Evolutionary conservation across 139 green algal genomes (phyloP).

Genomic region (Micractinium conductrix): DNA sequence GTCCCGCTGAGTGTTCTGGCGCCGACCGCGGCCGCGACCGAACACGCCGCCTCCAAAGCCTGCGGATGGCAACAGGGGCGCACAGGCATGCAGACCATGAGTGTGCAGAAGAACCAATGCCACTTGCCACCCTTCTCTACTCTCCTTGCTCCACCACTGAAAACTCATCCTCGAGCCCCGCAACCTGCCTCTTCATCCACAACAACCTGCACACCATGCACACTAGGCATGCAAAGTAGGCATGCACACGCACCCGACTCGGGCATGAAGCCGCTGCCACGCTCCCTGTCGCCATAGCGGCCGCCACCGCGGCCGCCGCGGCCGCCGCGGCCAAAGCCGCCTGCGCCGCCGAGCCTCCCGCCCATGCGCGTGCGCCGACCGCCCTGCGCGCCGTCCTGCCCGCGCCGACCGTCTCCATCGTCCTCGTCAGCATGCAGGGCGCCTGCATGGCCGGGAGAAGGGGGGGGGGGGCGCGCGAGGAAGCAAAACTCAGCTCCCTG

Average conservation of each 20-base stretch:
- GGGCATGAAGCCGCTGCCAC: conserved; percentile 28
- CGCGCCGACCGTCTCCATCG: conserved; percentile 55
- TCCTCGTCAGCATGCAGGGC: conserved; percentile 65
- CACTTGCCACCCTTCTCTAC: too few species aligned
- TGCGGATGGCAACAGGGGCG: neutral
- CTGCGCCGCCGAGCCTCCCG: conserved; percentile 43
- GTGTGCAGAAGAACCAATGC: too few species aligned
- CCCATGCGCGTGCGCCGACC: conserved; percentile 47
- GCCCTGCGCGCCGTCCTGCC: conserved; percentile 41
- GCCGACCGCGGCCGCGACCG: conserved; percentile 29
- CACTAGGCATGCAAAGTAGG: neutral
- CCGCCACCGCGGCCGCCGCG: conserved; percentile 16
- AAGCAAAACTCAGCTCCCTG: too few species aligned
- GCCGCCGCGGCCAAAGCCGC: conserved; percentile 38
- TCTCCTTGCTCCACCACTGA: too few species aligned
- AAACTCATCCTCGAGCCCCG: too few species aligned
- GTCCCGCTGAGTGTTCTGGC: conserved; percentile 22
- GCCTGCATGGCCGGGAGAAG: too few species aligned
- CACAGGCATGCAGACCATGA: neutral
- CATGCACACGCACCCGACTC: neutral
- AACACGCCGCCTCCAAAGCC: conserved; percentile 46
- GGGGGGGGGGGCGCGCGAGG: too few species aligned
- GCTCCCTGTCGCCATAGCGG: conserved; percentile 14
- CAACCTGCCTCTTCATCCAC: too few species aligned
- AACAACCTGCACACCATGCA: neutral